phyloP scores from a whole-genome alignment of 1,139 yeast species.

The Blastobotrys buckinghamii region DNA sequence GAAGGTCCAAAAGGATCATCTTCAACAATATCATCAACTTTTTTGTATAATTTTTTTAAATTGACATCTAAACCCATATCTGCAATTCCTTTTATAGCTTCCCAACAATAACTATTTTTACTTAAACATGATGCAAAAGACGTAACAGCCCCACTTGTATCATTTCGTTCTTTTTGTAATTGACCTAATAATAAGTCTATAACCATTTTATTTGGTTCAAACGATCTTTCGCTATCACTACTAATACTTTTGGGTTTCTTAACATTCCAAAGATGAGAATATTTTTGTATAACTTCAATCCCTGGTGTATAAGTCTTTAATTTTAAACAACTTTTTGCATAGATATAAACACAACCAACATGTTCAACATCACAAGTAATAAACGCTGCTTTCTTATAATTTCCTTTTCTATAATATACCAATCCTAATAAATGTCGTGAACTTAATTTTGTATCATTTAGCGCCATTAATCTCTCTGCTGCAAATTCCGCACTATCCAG shows the following conservation, averaged over 20 bases:
- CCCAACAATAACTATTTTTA: slow-evolving; percentile 77
- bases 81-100: slow-evolving; percentile 74
- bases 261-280: slow-evolving; percentile 22
- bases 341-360: slow-evolving; percentile 65
- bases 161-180: slow-evolving; percentile 54
- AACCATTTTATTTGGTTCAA: slow-evolving; percentile 60
- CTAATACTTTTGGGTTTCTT: not conserved
- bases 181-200: slow-evolving; percentile 67
- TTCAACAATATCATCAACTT: not conserved
- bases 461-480: slow-evolving; percentile 65
- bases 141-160: slow-evolving; percentile 57
- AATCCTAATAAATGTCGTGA: slow-evolving; percentile 60
- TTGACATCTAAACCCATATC: slow-evolving; percentile 51
- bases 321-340: slow-evolving; percentile 58
- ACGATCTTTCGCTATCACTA: slow-evolving; percentile 23
- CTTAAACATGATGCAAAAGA: slow-evolving; percentile 64
- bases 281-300: slow-evolving; percentile 46
- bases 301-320: slow-evolving; percentile 59
- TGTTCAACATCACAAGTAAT: slow-evolving; percentile 32
- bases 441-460: slow-evolving; percentile 41
- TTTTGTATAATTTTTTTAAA: slow-evolving; percentile 53
- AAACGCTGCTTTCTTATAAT: slow-evolving; percentile 49
- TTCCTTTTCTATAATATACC: slow-evolving; percentile 49
- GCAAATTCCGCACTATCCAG: slow-evolving; percentile 73
- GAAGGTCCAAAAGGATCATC: slow-evolving; percentile 12